A percentile compares a stretch with the other conserved stretches of the same genome.
These are phyloP conservation scores for Botrytis sinoallii DNA, from an alignment of 2,329 filamentous ascomycete species.

Conservation along the genomic window DNA sequence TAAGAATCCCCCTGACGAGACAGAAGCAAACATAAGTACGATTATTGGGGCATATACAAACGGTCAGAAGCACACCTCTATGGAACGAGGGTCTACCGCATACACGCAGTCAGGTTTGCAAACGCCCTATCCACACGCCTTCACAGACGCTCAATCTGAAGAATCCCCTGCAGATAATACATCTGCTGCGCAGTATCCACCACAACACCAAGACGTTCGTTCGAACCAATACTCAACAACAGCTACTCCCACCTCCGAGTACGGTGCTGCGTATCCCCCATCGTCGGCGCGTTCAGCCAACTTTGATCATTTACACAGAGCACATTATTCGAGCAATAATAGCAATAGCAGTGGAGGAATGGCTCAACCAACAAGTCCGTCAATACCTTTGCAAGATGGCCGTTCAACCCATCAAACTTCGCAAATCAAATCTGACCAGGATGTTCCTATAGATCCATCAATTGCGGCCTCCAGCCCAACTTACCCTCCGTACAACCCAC, in stretches of 20 bases:
- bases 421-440: constrained; percentile 88
- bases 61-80: constrained; percentile 41
- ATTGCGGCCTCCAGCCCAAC: constrained; percentile 91
- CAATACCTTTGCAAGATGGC: constrained; percentile 80
- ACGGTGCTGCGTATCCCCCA: constrained; percentile 67
- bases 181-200: constrained; percentile 86
- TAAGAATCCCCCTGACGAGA: constrained; percentile 23
- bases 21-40: constrained; percentile 34
- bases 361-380: constrained; percentile 99
- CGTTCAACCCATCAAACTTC: constrained; percentile 67
- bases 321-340: constrained; percentile 76
- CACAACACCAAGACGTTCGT: constrained; percentile 77
- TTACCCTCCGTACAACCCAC: constrained; percentile 68
- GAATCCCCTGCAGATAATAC: constrained; percentile 80
- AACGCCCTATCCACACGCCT: constrained; percentile 65
- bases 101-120: constrained; percentile 88
- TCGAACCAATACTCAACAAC: constrained; percentile 55
- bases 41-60: constrained; percentile 35
- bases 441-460: constrained; percentile 98
- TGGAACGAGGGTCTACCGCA: constrained; percentile 65
- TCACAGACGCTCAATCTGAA: constrained; percentile 77
- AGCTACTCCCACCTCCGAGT: constrained; percentile 85
- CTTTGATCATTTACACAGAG: constrained; percentile 83
- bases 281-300: constrained; percentile 74
- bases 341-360: constrained; percentile 80